A percentile compares a stretch with the other conserved stretches of the same genome.
These are phyloP conservation scores for Chaetomium sp. DNA, from an alignment of 2,329 filamentous ascomycete species.

Conservation along the genomic window DNA sequence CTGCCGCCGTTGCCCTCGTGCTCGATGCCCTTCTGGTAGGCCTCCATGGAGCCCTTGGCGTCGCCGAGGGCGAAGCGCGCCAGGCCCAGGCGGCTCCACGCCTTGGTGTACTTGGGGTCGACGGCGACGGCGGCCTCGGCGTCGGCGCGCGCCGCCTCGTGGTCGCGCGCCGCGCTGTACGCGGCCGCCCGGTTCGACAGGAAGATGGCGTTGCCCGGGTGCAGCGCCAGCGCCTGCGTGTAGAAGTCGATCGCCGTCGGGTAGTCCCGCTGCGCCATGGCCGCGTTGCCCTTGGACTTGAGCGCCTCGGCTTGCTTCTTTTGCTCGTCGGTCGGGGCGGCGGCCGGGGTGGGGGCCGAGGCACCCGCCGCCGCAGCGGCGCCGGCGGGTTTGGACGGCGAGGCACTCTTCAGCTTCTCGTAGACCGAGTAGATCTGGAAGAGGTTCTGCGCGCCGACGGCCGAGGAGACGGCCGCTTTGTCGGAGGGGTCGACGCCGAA, in stretches of 20 bases:
- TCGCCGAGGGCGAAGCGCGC: conserved; percentile 91
- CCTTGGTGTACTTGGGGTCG: conserved; percentile 94
- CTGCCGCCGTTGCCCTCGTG: conserved; percentile 91
- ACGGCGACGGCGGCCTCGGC: conserved; percentile 86
- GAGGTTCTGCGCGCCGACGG: conserved; percentile 84
- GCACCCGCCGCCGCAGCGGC: conserved; percentile 42
- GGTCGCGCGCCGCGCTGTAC: conserved; percentile 80
- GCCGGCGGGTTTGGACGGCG: conserved; percentile 44
- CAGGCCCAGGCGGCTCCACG: conserved; percentile 90
- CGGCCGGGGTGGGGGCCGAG: conserved; percentile 40
- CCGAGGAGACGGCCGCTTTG: conserved; percentile 69
- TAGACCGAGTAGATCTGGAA: conserved; percentile 93
- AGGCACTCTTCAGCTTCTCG: conserved; percentile 79
- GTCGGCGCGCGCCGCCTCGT: conserved; percentile 80
- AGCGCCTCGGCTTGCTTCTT: conserved; percentile 84
- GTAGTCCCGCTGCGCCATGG: conserved; percentile 96
- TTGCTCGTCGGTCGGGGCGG: conserved; percentile 53
- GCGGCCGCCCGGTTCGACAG: conserved; percentile 96
- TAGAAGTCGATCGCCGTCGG: conserved; percentile 79
- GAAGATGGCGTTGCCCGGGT: conserved; percentile 90
- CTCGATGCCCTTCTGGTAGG: conserved; percentile 90
- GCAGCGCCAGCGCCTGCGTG: conserved; percentile 78
- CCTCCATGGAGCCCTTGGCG: conserved; percentile 88
- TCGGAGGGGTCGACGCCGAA: conserved; percentile 93
- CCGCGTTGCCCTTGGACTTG: conserved; percentile 89